Conservation (phyloP, 306 rosid genomes). For the Bauhinia variegata region DNA sequence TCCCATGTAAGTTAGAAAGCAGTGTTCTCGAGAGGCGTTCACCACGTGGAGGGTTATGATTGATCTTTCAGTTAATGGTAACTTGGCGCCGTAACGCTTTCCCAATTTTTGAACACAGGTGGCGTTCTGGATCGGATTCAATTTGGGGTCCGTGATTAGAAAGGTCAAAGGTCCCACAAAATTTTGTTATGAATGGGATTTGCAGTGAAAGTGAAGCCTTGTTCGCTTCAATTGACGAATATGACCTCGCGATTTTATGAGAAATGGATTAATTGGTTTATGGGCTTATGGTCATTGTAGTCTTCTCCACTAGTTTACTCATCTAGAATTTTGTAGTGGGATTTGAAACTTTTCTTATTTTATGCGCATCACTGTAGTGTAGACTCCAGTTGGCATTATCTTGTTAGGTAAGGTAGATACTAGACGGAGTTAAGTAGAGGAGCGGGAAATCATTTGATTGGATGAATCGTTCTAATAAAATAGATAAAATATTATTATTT, state of each 20-base stretch:
- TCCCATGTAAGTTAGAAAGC: conserved; percentile 68
- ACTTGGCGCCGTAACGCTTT: conserved; percentile 54
- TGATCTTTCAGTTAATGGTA: conserved; percentile 35
- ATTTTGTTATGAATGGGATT: neutral
- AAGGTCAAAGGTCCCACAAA: too few relatives aligned
- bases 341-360: conserved; percentile 9
- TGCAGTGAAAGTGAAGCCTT: too few relatives aligned
- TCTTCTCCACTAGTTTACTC: conserved; percentile 20
- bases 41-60: conserved; percentile 46
- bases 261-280: too few relatives aligned
- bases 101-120: conserved; percentile 35
- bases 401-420: too few relatives aligned
- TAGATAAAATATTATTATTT: too few relatives aligned
- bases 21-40: conserved; percentile 30
- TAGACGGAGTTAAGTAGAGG: neutral
- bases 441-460: too few relatives aligned
- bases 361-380: conserved; percentile 19
- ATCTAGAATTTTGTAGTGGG: conserved; percentile 26
- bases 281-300: conserved; percentile 37
- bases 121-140: conserved; percentile 17
- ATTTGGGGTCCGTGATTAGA: too few relatives aligned
- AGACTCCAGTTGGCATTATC: conserved; percentile 19
- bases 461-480: too few relatives aligned
- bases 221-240: too few relatives aligned
- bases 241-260: neutral